Evolutionary conservation across 176 grass and related monocot species (phyloP), one percentile per base, ranked within the genome.

Genomic region (Aegilops speltoides): DNA sequence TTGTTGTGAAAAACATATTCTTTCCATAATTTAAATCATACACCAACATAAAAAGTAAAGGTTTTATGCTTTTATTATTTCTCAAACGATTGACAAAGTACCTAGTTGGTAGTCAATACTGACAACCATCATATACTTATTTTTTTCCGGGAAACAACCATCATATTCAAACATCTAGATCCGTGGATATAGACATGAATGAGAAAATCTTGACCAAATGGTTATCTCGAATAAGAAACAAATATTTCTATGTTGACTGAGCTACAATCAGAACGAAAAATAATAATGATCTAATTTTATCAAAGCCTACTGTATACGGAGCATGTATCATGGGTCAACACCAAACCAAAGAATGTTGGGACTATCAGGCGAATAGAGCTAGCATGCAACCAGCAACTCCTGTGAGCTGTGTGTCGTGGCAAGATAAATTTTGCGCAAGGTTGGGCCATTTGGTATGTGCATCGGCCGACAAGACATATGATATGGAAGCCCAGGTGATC

Each of bases 401-500:
- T 24, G 10, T 63, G 32, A 29, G 41, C 7, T 4, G 34, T 84
- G 43, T 29, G 26, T 32, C 65, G 7, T 77, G 64, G 76, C 37
- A 52, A 68, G 31, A 83, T 79, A 78, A 41, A 34, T 32, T 79
- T 33, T 74, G 66, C 22, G 13, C 45, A 77, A 48, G 36, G 20
- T 38, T 32, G 71, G 32, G 19, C 56, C 66, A 90, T 31, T 56
- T 31, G 26, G n/a, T 64, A 57, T 46, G 75, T 71, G 31, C 25
- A 64, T 74, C 76, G n/a, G 23, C 61, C 82, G 85, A 77, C 82
- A 87, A 61, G 85, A 77, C 77, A 87, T 81, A 59, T 81, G 71
- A 87, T 84, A 64, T 46, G 77, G 82, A 88, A 81, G 86, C 89
- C 63, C 76, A 22, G 85, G 24, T 84, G 45, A 80, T 91, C 77